A percentile compares a stretch with the other conserved stretches of the same genome.
Evolutionary conservation across 768 basidiomycete genomes (phyloP).

Genomic region (Russula abietina): DNA sequence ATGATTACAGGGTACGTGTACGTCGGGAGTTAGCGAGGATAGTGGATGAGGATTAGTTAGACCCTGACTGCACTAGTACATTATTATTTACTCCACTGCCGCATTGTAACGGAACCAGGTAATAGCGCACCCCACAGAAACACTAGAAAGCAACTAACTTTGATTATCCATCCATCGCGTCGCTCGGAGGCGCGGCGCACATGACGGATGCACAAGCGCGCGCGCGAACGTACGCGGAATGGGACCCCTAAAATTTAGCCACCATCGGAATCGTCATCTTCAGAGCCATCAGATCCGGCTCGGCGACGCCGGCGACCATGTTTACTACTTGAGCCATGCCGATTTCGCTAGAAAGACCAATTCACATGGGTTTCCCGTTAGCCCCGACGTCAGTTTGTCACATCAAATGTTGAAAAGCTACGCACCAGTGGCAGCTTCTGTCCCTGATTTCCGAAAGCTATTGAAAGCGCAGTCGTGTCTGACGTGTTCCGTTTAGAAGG

Average conservation of each 20-base stretch:
- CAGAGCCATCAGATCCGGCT: slow-evolving; percentile 57
- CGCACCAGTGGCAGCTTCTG: slow-evolving; percentile 80
- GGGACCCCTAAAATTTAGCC: slow-evolving; percentile 27
- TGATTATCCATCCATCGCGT: not conserved
- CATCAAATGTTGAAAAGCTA: slow-evolving; percentile 12
- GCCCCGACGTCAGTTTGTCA: slow-evolving; percentile 16
- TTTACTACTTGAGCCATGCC: slow-evolving; percentile 62
- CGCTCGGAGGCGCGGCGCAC: not conserved
- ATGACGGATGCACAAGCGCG: not conserved
- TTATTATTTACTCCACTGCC: slow-evolving; percentile 22
- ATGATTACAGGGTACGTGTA: slow-evolving; percentile 46
- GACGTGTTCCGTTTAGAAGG: slow-evolving; percentile 15
- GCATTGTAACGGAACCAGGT: not conserved
- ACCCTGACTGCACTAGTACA: slow-evolving; percentile 21
- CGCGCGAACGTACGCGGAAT: not conserved
- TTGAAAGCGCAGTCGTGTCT: slow-evolving; percentile 88
- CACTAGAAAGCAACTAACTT: slow-evolving; percentile 6
- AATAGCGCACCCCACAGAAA: slow-evolving; percentile 7
- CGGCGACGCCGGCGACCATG: slow-evolving; percentile 50
- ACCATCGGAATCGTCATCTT: slow-evolving; percentile 67
- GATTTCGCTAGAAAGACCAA: slow-evolving; percentile 54
- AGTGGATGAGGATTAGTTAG: slow-evolving; percentile 16
- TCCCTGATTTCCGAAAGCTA: slow-evolving; percentile 84
- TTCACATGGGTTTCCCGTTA: slow-evolving; percentile 20
- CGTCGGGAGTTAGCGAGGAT: slow-evolving; percentile 15